Evolutionary conservation across 1,139 yeast genomes (phyloP).

Genomic region (Zhuliangozyma parablackwelliae): DNA sequence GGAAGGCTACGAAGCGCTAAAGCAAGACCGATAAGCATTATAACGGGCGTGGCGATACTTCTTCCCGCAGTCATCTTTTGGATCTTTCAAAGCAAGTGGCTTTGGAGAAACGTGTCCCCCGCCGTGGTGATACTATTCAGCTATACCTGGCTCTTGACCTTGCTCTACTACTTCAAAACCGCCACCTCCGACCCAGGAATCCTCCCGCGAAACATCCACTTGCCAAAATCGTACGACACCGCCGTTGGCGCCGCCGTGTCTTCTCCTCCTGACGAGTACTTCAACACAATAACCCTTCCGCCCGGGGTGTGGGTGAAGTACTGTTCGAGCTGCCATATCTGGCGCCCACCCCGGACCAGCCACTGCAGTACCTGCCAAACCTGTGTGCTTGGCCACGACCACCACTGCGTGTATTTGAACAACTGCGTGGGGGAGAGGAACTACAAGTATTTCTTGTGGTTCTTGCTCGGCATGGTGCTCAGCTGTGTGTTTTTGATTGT

Average conservation of each 20-base stretch:
- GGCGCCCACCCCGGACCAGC: constrained; percentile 44
- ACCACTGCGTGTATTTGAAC: constrained; percentile 37
- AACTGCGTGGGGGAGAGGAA: constrained; percentile 38
- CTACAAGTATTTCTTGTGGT: constrained; percentile 40
- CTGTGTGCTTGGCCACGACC: constrained; percentile 43
- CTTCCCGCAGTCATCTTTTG: constrained; percentile 48
- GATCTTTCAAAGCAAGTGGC: constrained; percentile 48
- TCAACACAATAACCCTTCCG: constrained; percentile 54
- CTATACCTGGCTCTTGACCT: constrained; percentile 52
- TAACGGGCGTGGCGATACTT: constrained; percentile 31
- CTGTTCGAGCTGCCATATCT: constrained; percentile 44
- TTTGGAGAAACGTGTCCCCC: constrained; percentile 56
- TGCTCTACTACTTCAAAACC: constrained; percentile 48
- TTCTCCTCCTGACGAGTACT: constrained; percentile 58
- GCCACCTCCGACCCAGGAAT: constrained; percentile 68
- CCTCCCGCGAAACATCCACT: constrained; percentile 64
- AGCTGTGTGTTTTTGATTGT: constrained; percentile 20
- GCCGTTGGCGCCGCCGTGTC: background rate
- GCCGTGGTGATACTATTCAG: constrained; percentile 53
- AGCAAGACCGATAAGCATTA: constrained; percentile 30
- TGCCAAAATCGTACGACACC: constrained; percentile 27
- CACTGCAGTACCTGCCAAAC: constrained; percentile 43
- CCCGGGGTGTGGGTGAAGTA: constrained; percentile 42
- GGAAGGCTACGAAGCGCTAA: constrained; percentile 53
- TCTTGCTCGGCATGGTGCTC: constrained; percentile 20